Evolutionary conservation across 495 filamentous ascomycete species (phyloP), one percentile per base, ranked within the genome.

Genomic region (Aspergillus asperescens): DNA sequence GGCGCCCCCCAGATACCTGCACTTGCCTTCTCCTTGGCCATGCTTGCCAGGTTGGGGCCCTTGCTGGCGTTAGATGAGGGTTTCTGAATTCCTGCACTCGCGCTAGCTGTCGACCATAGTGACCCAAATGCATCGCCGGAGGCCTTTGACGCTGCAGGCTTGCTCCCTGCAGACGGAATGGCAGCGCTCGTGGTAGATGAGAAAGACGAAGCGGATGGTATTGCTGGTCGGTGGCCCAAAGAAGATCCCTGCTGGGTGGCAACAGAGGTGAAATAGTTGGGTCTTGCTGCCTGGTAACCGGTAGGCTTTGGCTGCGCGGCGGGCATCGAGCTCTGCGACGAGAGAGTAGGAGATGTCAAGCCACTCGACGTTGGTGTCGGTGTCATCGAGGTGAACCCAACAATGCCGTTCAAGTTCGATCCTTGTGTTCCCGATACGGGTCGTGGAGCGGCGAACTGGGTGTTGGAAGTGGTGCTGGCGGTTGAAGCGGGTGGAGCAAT

Each of bases 211-310:
- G 68, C 54, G 49, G 69, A 69, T 13, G 68, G 47, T 16, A 60
- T 62, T 25, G 64, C 61, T 20, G 59, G 65, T 40, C 63, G 59
- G 55, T 68, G 63, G 25, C 68, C 58, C 32, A 59, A 59, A 8
- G 51, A 31, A 20, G 42, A 28, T 15, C 29, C 19, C 25, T 39
- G 58, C 42, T 71, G 61, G 29, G 58, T 43, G 16, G 58, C 60
- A 29, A 96, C 81, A 8, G 91, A 92, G 31, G 89, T 91, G 71
- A 90, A 98, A 75, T 98, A 98, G 70, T 98, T 98, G 24, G 93
- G 93, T 23, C 81, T 79, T 4, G 84, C 65, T 8, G 85, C 82
- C 68, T 93, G 88, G 75, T 81, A 96, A 19, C 80, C 81, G 1
- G 77, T 70, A n/a, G 82, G 83, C 67, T 62, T 82, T 59, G 62